phyloP scores from a whole-genome alignment of 108 stramenopile genomes.

The Pseudonitzschia multiseries region DNA sequence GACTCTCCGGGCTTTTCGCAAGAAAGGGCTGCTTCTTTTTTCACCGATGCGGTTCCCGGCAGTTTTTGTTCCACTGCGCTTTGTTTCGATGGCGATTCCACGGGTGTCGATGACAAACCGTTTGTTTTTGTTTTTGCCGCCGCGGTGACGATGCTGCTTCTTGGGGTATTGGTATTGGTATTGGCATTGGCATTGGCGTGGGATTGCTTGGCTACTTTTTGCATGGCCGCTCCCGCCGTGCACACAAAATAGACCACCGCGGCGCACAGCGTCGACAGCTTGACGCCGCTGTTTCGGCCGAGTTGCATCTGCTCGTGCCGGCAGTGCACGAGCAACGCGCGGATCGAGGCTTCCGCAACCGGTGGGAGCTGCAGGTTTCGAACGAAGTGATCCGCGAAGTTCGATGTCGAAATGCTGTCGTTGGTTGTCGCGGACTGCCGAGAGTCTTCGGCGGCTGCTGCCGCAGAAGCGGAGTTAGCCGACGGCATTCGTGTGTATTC shows the following conservation, averaged over 20 bases:
- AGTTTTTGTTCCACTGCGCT: no score
- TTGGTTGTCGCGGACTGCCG: not conserved
- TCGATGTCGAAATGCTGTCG: conserved; percentile 16
- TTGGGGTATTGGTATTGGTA: not conserved
- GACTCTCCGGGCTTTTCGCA: not conserved
- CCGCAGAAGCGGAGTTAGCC: no score
- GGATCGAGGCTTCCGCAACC: conserved; percentile 52
- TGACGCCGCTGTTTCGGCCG: conserved; percentile 26
- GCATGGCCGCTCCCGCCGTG: conserved; percentile 49
- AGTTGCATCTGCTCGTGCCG: conserved; percentile 32
- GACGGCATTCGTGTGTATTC: conserved; percentile 34
- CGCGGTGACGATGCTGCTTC: no score
- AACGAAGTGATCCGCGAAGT: conserved; percentile 48
- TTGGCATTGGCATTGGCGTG: not conserved
- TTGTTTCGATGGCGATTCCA: no score
- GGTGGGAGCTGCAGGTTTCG: conserved; percentile 52
- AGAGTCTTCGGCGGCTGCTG: not conserved
- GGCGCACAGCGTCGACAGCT: conserved; percentile 45
- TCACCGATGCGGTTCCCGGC: no score
- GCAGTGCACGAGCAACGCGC: conserved; percentile 35
- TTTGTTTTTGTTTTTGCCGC: no score
- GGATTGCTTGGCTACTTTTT: conserved; percentile 48
- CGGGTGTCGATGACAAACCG: no score
- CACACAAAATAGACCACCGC: conserved; percentile 49
- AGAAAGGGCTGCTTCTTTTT: no score